Conservation (phyloP, 2,329 filamentous ascomycete species). For the Nigrospora sphaerica region DNA sequence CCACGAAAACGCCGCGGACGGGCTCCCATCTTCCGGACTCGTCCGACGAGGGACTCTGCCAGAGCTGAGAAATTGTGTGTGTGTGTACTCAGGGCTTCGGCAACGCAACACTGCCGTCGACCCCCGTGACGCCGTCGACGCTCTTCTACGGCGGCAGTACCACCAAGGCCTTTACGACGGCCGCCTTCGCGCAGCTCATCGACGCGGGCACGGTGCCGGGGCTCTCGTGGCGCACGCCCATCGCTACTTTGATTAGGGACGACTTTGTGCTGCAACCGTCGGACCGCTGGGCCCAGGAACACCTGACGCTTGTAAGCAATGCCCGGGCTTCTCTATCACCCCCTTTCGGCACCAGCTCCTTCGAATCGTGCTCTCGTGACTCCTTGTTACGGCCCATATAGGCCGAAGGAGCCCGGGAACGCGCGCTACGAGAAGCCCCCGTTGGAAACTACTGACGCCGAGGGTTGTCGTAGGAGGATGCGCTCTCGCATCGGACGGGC, state of each 20-base stretch:
- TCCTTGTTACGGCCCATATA: no score
- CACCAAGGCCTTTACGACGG: slow-evolving; percentile 47
- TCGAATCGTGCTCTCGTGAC: no score
- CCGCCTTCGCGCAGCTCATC: slow-evolving; percentile 39
- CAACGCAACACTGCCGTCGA: slow-evolving; percentile 26
- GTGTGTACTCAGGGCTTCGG: slow-evolving; percentile 37
- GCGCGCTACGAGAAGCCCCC: no score
- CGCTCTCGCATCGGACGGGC: slow-evolving; percentile 43
- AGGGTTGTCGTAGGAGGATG: slow-evolving; percentile 30
- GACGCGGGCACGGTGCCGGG: slow-evolving; percentile 29
- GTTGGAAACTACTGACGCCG: no score
- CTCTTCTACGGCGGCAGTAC: slow-evolving; percentile 47
- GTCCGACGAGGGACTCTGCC: no score
- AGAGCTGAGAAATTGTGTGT: background rate
- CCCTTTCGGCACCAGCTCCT: no score
- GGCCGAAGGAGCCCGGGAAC: no score
- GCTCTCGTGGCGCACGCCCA: slow-evolving; percentile 37
- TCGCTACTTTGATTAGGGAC: slow-evolving; percentile 36
- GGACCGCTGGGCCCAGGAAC: slow-evolving; percentile 30
- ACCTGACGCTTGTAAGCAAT: slow-evolving; percentile 30
- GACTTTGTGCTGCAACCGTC: slow-evolving; percentile 38
- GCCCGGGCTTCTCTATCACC: no score
- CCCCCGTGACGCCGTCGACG: slow-evolving; percentile 35
- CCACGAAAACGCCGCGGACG: no score
- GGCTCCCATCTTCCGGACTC: no score